These are phyloP conservation scores for Monilinia laxa DNA, from an alignment of 2,329 filamentous ascomycete genomes.

Conservation along the genomic window DNA sequence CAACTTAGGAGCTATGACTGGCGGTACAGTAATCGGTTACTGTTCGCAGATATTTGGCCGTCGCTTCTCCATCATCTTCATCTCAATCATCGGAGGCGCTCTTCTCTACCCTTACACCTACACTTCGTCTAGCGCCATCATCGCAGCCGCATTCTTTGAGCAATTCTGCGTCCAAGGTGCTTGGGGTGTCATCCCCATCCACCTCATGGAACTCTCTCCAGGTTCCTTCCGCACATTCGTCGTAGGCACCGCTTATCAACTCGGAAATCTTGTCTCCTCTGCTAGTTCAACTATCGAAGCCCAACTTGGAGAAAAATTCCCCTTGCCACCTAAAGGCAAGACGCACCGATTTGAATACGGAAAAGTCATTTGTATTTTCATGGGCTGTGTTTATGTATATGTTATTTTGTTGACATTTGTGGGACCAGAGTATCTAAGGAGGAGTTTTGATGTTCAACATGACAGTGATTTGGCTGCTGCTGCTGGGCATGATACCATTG, in stretches of 20 bases:
- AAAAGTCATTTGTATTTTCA: constrained; percentile 86
- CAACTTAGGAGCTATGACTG: constrained; percentile 67
- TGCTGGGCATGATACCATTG: constrained; percentile 22
- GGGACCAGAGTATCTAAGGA: constrained; percentile 19
- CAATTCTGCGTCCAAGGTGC: constrained; percentile 77
- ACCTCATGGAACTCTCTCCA: constrained; percentile 72
- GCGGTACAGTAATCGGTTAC: constrained; percentile 67
- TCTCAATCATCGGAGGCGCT: constrained; percentile 66
- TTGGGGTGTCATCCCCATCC: constrained; percentile 72
- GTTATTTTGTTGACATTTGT: constrained; percentile 21
- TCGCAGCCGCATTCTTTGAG: constrained; percentile 81
- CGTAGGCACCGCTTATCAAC: constrained; percentile 69
- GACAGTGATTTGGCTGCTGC: constrained; percentile 21
- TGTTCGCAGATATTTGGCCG: constrained; percentile 68
- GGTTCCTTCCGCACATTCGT: constrained; percentile 69
- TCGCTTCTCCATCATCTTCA: constrained; percentile 65
- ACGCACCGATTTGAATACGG: constrained; percentile 69
- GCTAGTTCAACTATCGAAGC: constrained; percentile 77
- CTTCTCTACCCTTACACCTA: constrained; percentile 84
- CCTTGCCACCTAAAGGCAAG: constrained; percentile 56
- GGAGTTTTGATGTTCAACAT: constrained; percentile 23
- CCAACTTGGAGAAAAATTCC: constrained; percentile 71
- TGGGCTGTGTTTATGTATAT: constrained; percentile 53
- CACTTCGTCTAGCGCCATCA: constrained; percentile 59
- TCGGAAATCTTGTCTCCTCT: constrained; percentile 73